These are phyloP conservation scores for Lactarius vividus DNA, from an alignment of 768 basidiomycete genomes.

Conservation along the genomic window DNA sequence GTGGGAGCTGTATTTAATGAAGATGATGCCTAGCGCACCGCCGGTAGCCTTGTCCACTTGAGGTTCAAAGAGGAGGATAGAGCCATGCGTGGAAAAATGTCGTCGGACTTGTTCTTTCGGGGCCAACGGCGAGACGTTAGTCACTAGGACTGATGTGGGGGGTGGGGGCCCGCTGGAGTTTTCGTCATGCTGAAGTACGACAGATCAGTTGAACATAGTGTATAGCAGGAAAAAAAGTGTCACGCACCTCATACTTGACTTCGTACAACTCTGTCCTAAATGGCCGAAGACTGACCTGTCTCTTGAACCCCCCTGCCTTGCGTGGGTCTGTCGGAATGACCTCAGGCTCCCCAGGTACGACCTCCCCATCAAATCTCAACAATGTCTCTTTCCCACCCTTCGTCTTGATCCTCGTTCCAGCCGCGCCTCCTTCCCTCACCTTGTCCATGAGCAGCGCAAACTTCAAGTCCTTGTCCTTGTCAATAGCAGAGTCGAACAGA, in stretches of 20 bases:
- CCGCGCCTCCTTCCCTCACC: constrained; percentile 35
- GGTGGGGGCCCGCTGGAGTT: constrained; percentile 72
- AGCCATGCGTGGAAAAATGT: constrained; percentile 63
- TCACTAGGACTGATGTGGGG: constrained; percentile 68
- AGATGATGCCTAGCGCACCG: constrained; percentile 76
- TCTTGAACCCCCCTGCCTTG: constrained; percentile 40
- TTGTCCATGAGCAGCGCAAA: constrained; percentile 43
- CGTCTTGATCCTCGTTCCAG: constrained; percentile 49
- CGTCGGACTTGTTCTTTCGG: constrained; percentile 61
- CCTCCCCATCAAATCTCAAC: constrained; percentile 54
- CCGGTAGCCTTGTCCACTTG: constrained; percentile 82
- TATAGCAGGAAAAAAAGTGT: constrained; percentile 4
- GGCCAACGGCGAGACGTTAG: constrained; percentile 68
- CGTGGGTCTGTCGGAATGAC: constrained; percentile 54
- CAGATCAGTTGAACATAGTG: constrained; percentile 12
- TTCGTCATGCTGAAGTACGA: constrained; percentile 59
- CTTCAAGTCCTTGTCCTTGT: constrained; percentile 44
- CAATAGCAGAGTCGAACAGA: constrained; percentile 58
- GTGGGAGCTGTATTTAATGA: constrained; percentile 61
- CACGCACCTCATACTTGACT: constrained; percentile 55
- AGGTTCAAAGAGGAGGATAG: constrained; percentile 63
- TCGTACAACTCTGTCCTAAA: constrained; percentile 43
- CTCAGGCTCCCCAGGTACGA: constrained; percentile 43
- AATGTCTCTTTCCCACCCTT: constrained; percentile 63
- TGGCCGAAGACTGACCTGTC: constrained; percentile 32